Base-by-base conservation (phyloP, 2,329 filamentous ascomycete genomes). In the Phaeosphaeriaceae sp. region DNA sequence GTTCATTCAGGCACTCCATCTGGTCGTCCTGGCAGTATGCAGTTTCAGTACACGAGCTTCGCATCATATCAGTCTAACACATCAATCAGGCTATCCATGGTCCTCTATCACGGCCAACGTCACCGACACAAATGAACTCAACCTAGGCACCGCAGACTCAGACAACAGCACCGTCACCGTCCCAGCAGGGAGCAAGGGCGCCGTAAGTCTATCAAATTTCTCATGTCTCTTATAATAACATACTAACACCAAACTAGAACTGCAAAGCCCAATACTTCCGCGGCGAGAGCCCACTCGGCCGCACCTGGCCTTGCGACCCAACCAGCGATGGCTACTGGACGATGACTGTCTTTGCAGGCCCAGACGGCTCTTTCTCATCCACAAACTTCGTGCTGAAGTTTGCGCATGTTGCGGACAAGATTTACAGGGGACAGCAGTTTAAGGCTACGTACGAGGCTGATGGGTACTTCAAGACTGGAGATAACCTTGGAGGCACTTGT, bases 71-170 rank as follows among this genome's bases (percentile, higher is more conserved):
- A n/a, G 13, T n/a, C 15, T 40, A n/a, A 40, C 15, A n/a, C 5
- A 40, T 3, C 5, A 40, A 40, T n/a, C 35, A 40, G 35, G 35
- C 47, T 65, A 67, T 21, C 59, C 65, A 19, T 73, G 70, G 69
- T 50, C 54, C 2, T 56, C 49, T 10, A 64, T 75, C 52, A 61
- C 52, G 19, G 68, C 69, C 32, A 65, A 63, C 51, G 55, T 74
- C n/a, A 71, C 65, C 8, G 71, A 75, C 24, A 69, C 72, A 3
- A 74, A 75, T 52, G 57, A 58, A 9, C 59, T 66, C 60, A 62
- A 57, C 51, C 56, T 71, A 19, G 61, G 60, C 15, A 50, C 51
- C 15, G 22, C 63, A 21, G 1, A 22, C 1, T 55, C 47, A 19
- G 52, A 63, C 48, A 49, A 49, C 28, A 52, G n/a, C 7, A 19